Evolutionary conservation across 2,329 filamentous ascomycete species (phyloP), one percentile per base, ranked within the genome.

Genomic region (Fusarium solani-melongenae): DNA sequence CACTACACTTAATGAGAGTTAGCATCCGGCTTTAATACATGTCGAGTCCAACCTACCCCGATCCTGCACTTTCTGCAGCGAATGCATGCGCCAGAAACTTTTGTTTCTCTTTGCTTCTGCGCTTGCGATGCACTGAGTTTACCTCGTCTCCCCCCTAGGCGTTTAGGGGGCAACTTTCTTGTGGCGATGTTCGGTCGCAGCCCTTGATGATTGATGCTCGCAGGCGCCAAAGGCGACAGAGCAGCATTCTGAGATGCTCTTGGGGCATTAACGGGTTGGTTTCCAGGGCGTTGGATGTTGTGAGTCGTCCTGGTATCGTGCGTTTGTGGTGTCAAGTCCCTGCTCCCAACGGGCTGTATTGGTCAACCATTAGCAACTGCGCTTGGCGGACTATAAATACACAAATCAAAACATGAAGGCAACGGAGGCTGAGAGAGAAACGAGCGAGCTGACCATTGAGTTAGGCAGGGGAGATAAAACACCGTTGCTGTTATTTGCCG

Each of bases 381-480:
- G 36, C 36, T 38, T 39, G 9, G 17, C n/a, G 36, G 36, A 1
- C 17, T 17, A 5, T n/a, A 6, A 0, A 11, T 38, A 0, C 1
- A 4, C n/a, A 1, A 1, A 4, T 4, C 2, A 17, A 5, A n/a
- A 38, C 6, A 38, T 6, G 36, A 4, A 39, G 1, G 10, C 10
- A 39, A n/a, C 0, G 5, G n/a, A 11, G 17, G 9, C 3, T 39
- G 7, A 5, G 4, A 39, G 5, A 9, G 17, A 39, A 39, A 11
- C 17, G 2, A 17, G 11, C 9, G n/a, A 11, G 20, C 17, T n/a
- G 3, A 39, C 36, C 17, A 3, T 6, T 17, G 4, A 39, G 17
- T 3, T 20, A 20, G 5, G 36, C 17, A 39, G 17, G 36, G 36
- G 36, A 39, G 11, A 39, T n/a, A 1, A 2, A 39, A 39, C 10